phyloP scores from a whole-genome alignment of 1,284 basidiomycete species.

The Marasmius sp. region DNA sequence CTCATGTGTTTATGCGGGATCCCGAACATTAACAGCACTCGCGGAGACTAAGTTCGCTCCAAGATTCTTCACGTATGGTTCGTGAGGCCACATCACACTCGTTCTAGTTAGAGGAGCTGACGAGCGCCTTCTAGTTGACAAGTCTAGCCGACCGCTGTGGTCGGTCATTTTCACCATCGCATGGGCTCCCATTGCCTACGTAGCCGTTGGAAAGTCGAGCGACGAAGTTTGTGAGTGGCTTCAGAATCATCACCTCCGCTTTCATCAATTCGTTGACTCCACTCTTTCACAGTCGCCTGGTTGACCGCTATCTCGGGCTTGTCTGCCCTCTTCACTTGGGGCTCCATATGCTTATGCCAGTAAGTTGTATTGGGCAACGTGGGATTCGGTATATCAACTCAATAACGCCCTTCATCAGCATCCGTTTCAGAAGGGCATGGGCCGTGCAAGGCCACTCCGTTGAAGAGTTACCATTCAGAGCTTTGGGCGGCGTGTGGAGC shows the following conservation, averaged over 20 bases:
- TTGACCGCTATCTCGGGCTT: slow-evolving; percentile 42
- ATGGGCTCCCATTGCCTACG: slow-evolving; percentile 39
- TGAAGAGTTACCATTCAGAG: slow-evolving; percentile 43
- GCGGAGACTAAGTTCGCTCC: slow-evolving; percentile 71
- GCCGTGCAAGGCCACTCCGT: slow-evolving; percentile 40
- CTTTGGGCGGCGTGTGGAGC: slow-evolving; percentile 40
- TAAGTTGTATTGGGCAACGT: slow-evolving; percentile 18
- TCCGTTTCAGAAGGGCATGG: slow-evolving; percentile 45
- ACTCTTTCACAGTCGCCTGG: slow-evolving; percentile 35
- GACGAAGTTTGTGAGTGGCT: slow-evolving; percentile 35
- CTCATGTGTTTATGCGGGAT: slow-evolving; percentile 67
- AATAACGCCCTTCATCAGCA: slow-evolving; percentile 21
- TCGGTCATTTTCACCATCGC: slow-evolving; percentile 35
- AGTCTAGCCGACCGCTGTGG: slow-evolving; percentile 41
- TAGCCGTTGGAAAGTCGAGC: slow-evolving; percentile 34
- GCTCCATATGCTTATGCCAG: slow-evolving; percentile 45
- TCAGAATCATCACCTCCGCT: background rate
- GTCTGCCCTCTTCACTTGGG: slow-evolving; percentile 44
- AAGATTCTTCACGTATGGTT: slow-evolving; percentile 45
- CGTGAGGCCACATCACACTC: background rate
- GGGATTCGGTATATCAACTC: background rate
- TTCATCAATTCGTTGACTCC: background rate
- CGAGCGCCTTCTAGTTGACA: slow-evolving; percentile 31
- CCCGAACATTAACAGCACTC: slow-evolving; percentile 66
- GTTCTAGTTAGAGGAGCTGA: background rate